Evolutionary conservation across 352 stramenopile genomes (phyloP), one percentile per base, ranked within the genome.

Genomic region (Globisporangium nunn): DNA sequence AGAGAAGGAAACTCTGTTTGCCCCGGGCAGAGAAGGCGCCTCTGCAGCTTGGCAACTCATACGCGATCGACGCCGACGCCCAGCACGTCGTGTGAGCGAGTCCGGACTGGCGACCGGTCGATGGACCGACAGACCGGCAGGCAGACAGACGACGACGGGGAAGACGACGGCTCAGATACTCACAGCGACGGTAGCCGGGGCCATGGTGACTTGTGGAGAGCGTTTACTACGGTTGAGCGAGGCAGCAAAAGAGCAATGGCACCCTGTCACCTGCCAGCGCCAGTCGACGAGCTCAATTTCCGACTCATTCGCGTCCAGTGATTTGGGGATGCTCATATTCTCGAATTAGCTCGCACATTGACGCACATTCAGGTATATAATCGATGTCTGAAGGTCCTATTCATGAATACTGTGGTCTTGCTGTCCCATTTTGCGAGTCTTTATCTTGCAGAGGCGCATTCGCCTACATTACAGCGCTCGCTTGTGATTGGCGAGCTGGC

Each of bases 1-100:
- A 94, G 80, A 92, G 80, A 94, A 91, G 75, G 76, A 70, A 87
- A 92, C 84, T 92, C 84, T 93, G 84, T 85, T 78, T 89, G 81
- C 81, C 35, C 77, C 78, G 77, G 82, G 77, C 79, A 89, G 77
- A 91, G 75, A 88, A 86, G 69, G 67, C 74, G 71, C 54, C 78
- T 91, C 81, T 89, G 78, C 81, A 91, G 81, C 81, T 87, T 75
- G 77, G 81, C 81, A 91, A 88, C 78, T 81, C 70, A 85, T 79
- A 70, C 48, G 17, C 64, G 70, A 62, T 43, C 15, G 7, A 6
- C 33, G 30, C 17, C 17, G 39, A 35, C 40, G 41, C 35, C 39
- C 23, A 23, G 23, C 23, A 23, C 35, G 39, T 51, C 30, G 15
- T 12, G 37, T 15, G 35, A 7, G 4, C 35, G 37, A 43, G 37